phyloP scores from a whole-genome alignment of 805 yeast species.

The Starmera quercuum region DNA sequence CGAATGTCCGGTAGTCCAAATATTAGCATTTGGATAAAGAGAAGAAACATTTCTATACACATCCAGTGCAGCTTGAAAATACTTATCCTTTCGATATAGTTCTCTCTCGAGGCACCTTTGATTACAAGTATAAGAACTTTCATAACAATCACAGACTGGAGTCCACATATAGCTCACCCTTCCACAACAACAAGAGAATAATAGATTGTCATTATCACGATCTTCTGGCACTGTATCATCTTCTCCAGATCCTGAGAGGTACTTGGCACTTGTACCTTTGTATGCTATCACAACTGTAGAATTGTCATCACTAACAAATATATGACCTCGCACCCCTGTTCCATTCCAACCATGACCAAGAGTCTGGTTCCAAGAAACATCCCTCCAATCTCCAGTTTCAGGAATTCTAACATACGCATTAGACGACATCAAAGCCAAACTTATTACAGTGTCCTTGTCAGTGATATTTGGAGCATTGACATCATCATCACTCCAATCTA shows the following conservation, averaged over 20 bases:
- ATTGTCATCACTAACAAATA: conserved; percentile 60
- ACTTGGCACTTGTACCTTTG: conserved; percentile 90
- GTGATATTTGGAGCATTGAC: conserved; percentile 64
- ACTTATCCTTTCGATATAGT: conserved; percentile 64
- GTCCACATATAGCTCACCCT: conserved; percentile 87
- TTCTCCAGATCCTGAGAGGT: conserved; percentile 65
- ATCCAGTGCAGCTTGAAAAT: conserved; percentile 72
- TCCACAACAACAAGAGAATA: conserved; percentile 96
- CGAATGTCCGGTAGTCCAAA: conserved; percentile 95
- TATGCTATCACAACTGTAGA: conserved; percentile 65
- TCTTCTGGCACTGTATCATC: conserved; percentile 82
- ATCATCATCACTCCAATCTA: conserved; percentile 62
- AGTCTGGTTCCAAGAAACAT: conserved; percentile 56
- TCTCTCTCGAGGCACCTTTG: conserved; percentile 80
- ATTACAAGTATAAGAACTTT: conserved; percentile 77
- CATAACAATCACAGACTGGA: conserved; percentile 91
- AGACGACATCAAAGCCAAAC: conserved; percentile 79
- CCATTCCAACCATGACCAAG: conserved; percentile 79
- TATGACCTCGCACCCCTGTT: conserved; percentile 84
- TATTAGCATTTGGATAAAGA: conserved; percentile 59
- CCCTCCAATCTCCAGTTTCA: conserved; percentile 78
- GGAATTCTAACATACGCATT: conserved; percentile 86
- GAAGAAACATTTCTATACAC: conserved; percentile 64
- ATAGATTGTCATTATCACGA: conserved; percentile 76
- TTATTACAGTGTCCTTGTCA: conserved; percentile 65